Evolutionary conservation across 257 asterid species (phyloP).

Genomic region (Avicennia marina): DNA sequence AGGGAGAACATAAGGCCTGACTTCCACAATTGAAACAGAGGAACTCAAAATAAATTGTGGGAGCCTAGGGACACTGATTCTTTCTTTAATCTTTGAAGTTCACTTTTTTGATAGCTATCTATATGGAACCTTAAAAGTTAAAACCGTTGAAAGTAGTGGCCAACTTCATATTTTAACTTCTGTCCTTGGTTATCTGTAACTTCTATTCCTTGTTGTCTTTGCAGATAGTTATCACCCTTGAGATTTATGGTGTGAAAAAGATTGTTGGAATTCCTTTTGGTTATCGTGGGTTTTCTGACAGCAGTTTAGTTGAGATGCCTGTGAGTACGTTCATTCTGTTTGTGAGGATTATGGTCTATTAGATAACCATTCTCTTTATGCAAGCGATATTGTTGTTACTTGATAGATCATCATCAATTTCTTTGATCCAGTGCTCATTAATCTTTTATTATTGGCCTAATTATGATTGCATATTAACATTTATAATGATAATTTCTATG

Average conservation of each 20-base stretch:
- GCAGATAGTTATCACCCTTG: conserved; percentile 89
- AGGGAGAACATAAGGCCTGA: too few species aligned
- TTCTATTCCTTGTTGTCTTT: conserved; percentile 17
- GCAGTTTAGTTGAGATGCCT: conserved; percentile 10
- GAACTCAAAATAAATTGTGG: too few species aligned
- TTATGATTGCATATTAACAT: not conserved
- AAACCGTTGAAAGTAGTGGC: not conserved
- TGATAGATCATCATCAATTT: too few species aligned
- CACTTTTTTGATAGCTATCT: not conserved
- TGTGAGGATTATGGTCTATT: not conserved
- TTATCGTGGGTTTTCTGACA: conserved; percentile 54
- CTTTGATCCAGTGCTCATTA: too few species aligned
- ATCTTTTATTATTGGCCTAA: not conserved
- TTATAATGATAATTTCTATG: not conserved
- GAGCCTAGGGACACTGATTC: too few species aligned
- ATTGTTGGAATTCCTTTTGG: conserved; percentile 91
- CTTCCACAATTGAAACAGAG: too few species aligned
- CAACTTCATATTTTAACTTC: too few species aligned
- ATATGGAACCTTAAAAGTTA: not conserved
- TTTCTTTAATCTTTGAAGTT: too few species aligned
- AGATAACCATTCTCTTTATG: not conserved
- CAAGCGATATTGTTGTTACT: too few species aligned
- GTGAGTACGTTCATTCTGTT: conserved; percentile 32
- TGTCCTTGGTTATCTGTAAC: not conserved
- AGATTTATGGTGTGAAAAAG: conserved; percentile 82